These are phyloP conservation scores for Capronia americana DNA, from an alignment of 2,329 filamentous ascomycete genomes.

Conservation along the genomic window DNA sequence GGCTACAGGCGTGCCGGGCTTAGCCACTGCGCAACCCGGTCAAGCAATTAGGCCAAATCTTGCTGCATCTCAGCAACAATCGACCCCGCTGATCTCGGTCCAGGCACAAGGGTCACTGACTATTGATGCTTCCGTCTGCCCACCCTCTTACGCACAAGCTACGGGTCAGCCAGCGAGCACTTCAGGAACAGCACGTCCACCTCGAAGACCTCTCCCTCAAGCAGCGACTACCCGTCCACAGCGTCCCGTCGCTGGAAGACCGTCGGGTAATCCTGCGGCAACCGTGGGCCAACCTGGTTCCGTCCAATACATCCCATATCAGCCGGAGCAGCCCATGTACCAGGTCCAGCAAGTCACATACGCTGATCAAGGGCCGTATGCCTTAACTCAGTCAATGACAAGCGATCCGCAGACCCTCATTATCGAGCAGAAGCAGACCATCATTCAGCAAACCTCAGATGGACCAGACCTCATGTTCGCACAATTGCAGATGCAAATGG, in stretches of 20 bases:
- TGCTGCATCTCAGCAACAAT: background rate
- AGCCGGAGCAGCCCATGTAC: background rate
- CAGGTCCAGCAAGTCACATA: background rate
- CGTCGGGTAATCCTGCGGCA: background rate
- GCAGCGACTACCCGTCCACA: background rate
- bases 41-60: background rate
- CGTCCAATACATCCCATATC: background rate
- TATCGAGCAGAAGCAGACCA: slow-evolving; percentile 6
- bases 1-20: no score
- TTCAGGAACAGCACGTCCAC: background rate
- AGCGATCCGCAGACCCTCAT: background rate
- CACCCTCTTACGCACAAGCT: slow-evolving; percentile 4
- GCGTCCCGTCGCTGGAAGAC: slow-evolving; percentile 1
- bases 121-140: background rate
- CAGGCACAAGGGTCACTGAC: background rate
- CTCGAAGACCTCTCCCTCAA: slow-evolving; percentile 4
- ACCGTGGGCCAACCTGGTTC: background rate
- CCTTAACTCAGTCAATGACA: background rate
- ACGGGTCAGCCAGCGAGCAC: background rate
- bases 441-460: background rate
- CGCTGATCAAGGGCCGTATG: background rate
- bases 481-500: slow-evolving; percentile 2
- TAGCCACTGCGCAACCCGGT: background rate
- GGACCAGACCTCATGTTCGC: slow-evolving; percentile 1
- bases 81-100: background rate